Base-by-base conservation (phyloP, 2,329 filamentous ascomycete genomes). In the Xylariaceae sp. region DNA sequence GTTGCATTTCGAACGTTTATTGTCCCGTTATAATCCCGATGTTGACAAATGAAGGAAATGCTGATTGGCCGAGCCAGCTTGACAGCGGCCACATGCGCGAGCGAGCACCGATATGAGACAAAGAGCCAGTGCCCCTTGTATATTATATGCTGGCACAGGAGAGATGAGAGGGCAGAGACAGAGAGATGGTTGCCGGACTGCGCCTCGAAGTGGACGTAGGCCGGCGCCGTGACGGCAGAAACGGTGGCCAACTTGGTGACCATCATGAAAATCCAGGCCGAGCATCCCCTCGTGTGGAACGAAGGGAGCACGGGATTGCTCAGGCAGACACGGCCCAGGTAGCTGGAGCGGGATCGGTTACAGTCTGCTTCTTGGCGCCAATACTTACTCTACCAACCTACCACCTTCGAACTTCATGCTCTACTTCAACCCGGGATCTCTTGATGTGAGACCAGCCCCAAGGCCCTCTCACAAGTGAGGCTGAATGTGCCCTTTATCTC, bases 31-130 rank as follows among this genome's bases (percentile, higher is more conserved):
- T 45, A n/a, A 45, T 53, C 34, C 56, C 56, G 48, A 50, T n/a
- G 18, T 49, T 57, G 59, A 57, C 59, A 53, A 59, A 61, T 61
- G 54, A 6, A 55, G 54, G 56, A 39, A 57, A 57, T 59, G 56
- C 5, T 53, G 54, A 61, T 63, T 57, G 56, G 51, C 35, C 17
- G 15, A 44, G 51, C 45, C 30, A 51, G 44, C 48, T 17, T 51
- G 35, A 50, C 30, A 9, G 18, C 51, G 17, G 51, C 30, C n/a
- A 54, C 18, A 13, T 17, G 30, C 18, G 13, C n/a, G 44, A 35
- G 39, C 3, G 6, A 6, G 23, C 23, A 42, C 11, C 37, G 23
- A 5, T 15, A 49, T 30, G 42, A 37, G 45, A 37, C 34, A 23
- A 11, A 23, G 17, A 18, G 15, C 47, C 7, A 11, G 13, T 47